Percentiles rank a stretch among this genome's conserved stretches.
These are phyloP conservation scores for Penicillium sumatraense DNA, from an alignment of 2,329 filamentous ascomycete genomes.

Conservation along the genomic window DNA sequence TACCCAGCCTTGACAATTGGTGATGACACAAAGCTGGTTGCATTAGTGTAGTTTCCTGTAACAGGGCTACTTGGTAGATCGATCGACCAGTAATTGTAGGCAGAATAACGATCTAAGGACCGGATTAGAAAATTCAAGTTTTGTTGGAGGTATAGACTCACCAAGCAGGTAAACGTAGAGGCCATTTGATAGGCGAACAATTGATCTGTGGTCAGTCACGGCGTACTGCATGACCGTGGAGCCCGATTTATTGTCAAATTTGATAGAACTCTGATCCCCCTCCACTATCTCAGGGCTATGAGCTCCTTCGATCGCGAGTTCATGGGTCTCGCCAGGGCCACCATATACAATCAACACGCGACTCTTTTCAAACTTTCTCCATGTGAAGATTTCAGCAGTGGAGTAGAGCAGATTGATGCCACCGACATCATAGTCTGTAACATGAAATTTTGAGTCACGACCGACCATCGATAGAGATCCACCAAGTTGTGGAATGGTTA, in stretches of 20 bases:
- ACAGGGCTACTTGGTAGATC: conserved; percentile 22
- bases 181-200: neutral
- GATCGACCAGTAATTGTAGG: conserved; percentile 36
- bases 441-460: conserved; percentile 31
- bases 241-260: neutral
- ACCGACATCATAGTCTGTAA: conserved; percentile 35
- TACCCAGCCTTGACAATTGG: conserved; percentile 34
- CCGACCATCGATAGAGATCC: neutral
- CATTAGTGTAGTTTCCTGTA: conserved; percentile 5
- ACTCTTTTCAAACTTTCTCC: conserved; percentile 4
- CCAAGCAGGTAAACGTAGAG: neutral
- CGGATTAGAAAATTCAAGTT: neutral
- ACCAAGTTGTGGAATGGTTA: neutral
- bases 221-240: neutral
- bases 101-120: conserved; percentile 23
- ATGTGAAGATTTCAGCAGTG: conserved; percentile 34
- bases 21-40: conserved; percentile 12
- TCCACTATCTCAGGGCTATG: neutral
- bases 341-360: conserved; percentile 14
- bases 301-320: neutral
- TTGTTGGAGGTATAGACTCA: neutral
- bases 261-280: neutral
- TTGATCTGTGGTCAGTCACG: neutral
- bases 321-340: neutral
- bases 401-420: conserved; percentile 34